Evolutionary conservation across 805 yeast genomes (phyloP), one percentile per base, ranked within the genome.

Genomic region (Kregervanrija delftensis): DNA sequence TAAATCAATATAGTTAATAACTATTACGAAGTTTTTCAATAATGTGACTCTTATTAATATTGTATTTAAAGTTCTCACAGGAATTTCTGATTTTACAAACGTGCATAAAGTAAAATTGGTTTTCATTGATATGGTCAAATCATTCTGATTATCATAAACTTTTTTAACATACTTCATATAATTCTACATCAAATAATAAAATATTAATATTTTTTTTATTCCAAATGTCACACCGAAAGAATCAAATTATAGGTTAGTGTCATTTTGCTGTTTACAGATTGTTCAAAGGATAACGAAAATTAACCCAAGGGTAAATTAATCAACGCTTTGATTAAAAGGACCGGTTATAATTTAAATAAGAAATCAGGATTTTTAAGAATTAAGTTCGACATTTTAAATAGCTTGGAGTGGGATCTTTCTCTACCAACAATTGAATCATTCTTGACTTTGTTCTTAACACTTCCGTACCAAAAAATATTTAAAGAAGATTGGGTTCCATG

Each of bases 381-480:
- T 79, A 93, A 85, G 59, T 71, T 79, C 46, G 82, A 81, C 53
- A 71, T 85, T 37, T 66, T 84, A 46, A 77, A 75, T 55, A 69
- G 79, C 5, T 66, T 85, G 49, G 68, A 77, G 44, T 85, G 91
- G 91, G 70, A 75, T 50, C 65, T 83, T 33, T 72, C 77, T 41
- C 66, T 73, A 32, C 78, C 86, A 17, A 79, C 86, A 3, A 74
- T 77, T 52, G 89, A 83, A 60, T 65, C 74, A 11, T 80, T 80
- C 53, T 66, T 83, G 45, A 87, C 83, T 54, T 60, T 82, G 42
- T 71, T 70, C 53, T 60, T 81, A 30, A 52, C 44, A 53, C 52
- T 17, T 48, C 55, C 33, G 57, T 57, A 42, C 63, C 61, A 43
- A 66, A 64, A 49, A 55, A 68, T 35, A 66, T 71, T 48, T 77